phyloP scores from a whole-genome alignment of 768 basidiomycete genomes.

The Podaxis sp. region DNA sequence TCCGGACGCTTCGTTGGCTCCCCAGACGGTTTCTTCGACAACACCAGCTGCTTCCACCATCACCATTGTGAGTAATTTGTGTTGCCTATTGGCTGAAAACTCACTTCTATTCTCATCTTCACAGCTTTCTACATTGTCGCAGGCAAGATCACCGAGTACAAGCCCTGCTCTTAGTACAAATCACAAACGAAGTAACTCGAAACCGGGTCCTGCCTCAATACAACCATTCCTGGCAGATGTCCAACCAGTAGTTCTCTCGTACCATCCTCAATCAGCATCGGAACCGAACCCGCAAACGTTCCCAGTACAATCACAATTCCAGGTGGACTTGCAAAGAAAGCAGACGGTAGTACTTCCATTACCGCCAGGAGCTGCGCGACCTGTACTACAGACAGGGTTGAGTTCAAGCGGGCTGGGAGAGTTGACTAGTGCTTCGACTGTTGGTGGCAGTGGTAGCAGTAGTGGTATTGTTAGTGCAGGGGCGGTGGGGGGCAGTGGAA shows the following conservation, averaged over 20 bases:
- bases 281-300: neutral
- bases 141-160: neutral
- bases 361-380: slow-evolving; percentile 7
- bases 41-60: neutral
- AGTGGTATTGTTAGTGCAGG: neutral
- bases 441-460: neutral
- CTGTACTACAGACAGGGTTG: neutral
- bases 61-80: neutral
- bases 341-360: neutral
- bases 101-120: neutral
- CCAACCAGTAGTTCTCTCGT: neutral
- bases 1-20: neutral
- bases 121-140: neutral
- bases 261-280: neutral
- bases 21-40: neutral
- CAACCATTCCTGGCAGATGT: neutral
- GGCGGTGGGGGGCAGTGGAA: neutral
- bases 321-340: neutral
- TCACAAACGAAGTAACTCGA: neutral
- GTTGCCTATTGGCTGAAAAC: neutral
- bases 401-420: neutral
- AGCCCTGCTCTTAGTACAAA: neutral
- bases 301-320: neutral
- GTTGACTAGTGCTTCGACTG: neutral
- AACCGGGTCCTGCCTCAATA: neutral